Base-by-base conservation (phyloP, 257 asterid species). In the Nicotiana tabacum region DNA sequence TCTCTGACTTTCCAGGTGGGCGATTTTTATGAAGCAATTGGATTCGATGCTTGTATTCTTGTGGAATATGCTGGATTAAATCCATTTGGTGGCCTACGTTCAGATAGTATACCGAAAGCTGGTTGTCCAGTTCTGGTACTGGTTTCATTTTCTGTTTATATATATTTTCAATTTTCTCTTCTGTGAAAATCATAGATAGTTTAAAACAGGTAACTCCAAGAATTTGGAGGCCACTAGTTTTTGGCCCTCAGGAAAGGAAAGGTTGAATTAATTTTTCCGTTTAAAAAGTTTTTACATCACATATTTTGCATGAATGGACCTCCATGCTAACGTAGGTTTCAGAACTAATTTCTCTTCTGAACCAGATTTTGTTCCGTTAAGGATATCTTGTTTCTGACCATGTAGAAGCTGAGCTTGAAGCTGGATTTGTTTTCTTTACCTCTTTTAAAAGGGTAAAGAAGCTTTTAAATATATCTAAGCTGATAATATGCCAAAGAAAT, bases 21-120 rank as follows among this genome's bases (percentile, higher is more conserved):
- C 80, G 99, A 96, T 2, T 96, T 96, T 83, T 96, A 96, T 57
- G 99, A 96, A 92, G 95, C 99, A 1, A 88, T 96, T 83, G 99
- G 99, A 68, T 76, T 92, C 77, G 99, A 94, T 92, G 98, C 99
- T 66, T 94, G 98, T 90, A 90, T 96, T 86, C 98, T 96, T 81
- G 99, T 96, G 80, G 99, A 96, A 85, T 94, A 94, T 88, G 99
- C 97, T 89, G 98, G 99, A 60, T 90, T 96, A 87, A 96, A 96
- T 91, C 99, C 99, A 60, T 96, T 92, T 89, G 99, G 99, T 55
- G 98, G 99, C 82, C 78, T 92, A 81, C 97, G 95, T 67, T 86
- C 99, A 81, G 99, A 94, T 78, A 92, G 97, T 87, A 91, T 93
- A 55, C 98, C 99, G 5, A 93, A 91, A 87, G 99, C 99, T 89